Base-by-base conservation (phyloP, 371 early-diverging fungal species). In the Hamiltosporidium tvaerminnensis region DNA sequence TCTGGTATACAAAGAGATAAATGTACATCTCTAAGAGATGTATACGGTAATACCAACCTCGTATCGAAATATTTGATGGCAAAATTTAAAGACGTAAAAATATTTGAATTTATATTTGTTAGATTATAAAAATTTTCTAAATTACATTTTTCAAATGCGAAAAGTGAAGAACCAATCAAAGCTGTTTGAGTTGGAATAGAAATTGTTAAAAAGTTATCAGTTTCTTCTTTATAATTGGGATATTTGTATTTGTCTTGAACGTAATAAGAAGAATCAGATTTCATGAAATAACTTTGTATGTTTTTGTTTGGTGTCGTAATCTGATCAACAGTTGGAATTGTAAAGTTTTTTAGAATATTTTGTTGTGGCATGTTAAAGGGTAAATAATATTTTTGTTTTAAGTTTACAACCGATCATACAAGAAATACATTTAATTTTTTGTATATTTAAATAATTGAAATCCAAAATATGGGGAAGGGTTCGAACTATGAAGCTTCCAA, bases 291-390 rank as follows among this genome's bases (percentile, higher is more conserved):
- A 62, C 76, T 72, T 50, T 66, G 58, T 39, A 76, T 60, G 64
- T 78, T 70, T 67, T 78, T 78, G 59, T 74, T 76, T 56, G 74
- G 68, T 2, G 65, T 76, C 10, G 68, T 71, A 23, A 23, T 23
- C 23, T 23, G 23, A 0, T 23, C 23, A 23, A 23, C 23, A 23
- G 23, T 23, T 47, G 44, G 44, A 44, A 44, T 44, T 44, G 44
- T 44, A 5, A 44, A 9, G 0, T 9, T 44, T 44, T 14, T 44
- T 44, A 14, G 44, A 44, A 44, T 14, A 14, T 44, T 23, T 23
- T 23, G 23, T 23, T 23, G 23, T 23, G 23, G 23, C 23, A 23
- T 23, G 23, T 23, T 23, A 23, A 23, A 23, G 23, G 23, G 23
- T 23, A 23, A 23, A 23, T 23, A 23, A 23, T 23, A 23, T 23